Conservation (phyloP, 179 eudicot species). For the Dionaea muscipula region DNA sequence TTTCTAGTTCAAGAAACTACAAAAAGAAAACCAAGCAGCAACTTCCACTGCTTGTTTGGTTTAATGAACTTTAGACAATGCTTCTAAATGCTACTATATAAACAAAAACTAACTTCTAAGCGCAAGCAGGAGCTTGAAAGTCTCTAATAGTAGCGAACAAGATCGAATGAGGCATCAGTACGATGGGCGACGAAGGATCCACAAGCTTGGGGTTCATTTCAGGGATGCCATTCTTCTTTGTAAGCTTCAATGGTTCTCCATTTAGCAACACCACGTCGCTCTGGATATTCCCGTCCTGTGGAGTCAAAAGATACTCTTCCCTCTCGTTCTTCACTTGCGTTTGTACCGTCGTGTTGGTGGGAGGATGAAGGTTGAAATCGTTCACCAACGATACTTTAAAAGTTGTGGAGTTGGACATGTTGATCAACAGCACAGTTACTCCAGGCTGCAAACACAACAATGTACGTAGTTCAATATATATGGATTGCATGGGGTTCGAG, state of each 20-base stretch:
- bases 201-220: conserved; percentile 20
- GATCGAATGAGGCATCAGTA: conserved; percentile 18
- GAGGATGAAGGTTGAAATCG: conserved; percentile 22
- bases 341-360: background rate
- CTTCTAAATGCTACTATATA: too few relatives aligned
- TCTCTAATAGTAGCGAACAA: conserved; percentile 16
- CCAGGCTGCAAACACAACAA: conserved; percentile 30
- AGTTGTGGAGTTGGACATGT: conserved; percentile 40
- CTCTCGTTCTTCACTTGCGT: conserved; percentile 7
- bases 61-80: too few relatives aligned
- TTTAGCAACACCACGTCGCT: conserved; percentile 28
- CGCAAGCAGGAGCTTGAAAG: conserved; percentile 25
- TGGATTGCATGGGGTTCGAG: too few relatives aligned
- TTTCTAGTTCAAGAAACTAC: too few relatives aligned
- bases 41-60: too few relatives aligned
- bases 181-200: conserved; percentile 13
- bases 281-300: conserved; percentile 22
- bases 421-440: conserved; percentile 36
- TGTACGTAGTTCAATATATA: too few relatives aligned
- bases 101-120: conserved; percentile 8
- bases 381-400: conserved; percentile 21
- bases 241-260: conserved; percentile 24
- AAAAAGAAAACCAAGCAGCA: too few relatives aligned
- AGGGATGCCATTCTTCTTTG: conserved; percentile 19
- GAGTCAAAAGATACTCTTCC: conserved; percentile 46